These are phyloP conservation scores for Lanmaoa pseudosensibilis DNA, from an alignment of 768 basidiomycete species.

Conservation along the genomic window DNA sequence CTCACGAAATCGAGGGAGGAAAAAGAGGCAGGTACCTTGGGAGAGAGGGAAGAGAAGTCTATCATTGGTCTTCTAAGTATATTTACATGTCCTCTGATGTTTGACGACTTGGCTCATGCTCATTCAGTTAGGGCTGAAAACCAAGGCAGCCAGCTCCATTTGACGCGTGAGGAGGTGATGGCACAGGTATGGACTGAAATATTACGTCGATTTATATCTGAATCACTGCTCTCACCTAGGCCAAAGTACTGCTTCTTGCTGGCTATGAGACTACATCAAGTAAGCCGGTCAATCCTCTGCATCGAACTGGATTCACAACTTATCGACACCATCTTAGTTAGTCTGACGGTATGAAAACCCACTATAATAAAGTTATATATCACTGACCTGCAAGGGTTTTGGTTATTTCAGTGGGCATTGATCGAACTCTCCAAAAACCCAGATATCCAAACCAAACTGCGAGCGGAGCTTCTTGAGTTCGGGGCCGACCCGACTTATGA, in stretches of 20 bases:
- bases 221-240: constrained; percentile 11
- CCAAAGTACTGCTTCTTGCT: constrained; percentile 40
- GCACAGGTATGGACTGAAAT: constrained; percentile 26
- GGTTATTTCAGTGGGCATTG: constrained; percentile 44
- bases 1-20: constrained; percentile 36
- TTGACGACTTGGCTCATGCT: not conserved
- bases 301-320: not conserved
- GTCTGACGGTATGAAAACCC: constrained; percentile 8
- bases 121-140: constrained; percentile 39
- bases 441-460: constrained; percentile 47
- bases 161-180: constrained; percentile 44
- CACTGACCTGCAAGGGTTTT: not conserved
- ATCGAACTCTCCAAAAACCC: constrained; percentile 51
- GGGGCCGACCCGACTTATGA: constrained; percentile 53
- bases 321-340: not conserved
- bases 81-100: not conserved
- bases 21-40: constrained; percentile 23
- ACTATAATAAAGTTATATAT: not conserved
- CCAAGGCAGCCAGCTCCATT: constrained; percentile 26
- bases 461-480: constrained; percentile 49
- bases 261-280: constrained; percentile 45
- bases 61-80: constrained; percentile 40
- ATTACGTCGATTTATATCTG: not conserved
- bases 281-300: constrained; percentile 4
- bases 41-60: constrained; percentile 35